Percentiles rank a stretch among this genome's conserved stretches.
Evolutionary conservation across 2,329 filamentous ascomycete species (phyloP).

Genomic region (Chaetomiaceae sp.): DNA sequence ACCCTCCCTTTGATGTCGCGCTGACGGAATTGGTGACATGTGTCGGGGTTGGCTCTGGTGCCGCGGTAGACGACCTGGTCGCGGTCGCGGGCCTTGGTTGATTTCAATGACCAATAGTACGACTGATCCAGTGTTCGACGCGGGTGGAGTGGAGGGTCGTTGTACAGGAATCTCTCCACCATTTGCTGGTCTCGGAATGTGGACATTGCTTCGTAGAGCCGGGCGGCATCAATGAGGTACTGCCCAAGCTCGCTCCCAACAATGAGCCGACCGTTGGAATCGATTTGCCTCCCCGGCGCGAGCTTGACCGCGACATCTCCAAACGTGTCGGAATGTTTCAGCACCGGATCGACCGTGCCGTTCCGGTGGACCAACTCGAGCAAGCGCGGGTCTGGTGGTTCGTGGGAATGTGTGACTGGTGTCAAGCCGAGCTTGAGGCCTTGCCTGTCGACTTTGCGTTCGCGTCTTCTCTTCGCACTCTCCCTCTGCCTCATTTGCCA

Average conservation of each 20-base stretch:
- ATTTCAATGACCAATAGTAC: conserved; percentile 27
- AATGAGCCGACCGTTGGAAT: neutral
- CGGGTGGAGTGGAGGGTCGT: conserved; percentile 33
- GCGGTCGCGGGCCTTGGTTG: conserved; percentile 33
- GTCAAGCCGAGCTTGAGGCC: neutral
- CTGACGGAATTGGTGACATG: conserved; percentile 1
- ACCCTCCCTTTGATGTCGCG: no score
- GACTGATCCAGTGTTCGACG: conserved; percentile 41
- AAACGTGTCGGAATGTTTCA: neutral
- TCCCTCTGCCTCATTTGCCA: neutral
- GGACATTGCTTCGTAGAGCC: conserved; percentile 31
- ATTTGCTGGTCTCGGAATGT: conserved; percentile 32
- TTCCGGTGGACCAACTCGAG: neutral
- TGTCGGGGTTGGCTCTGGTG: conserved; percentile 4
- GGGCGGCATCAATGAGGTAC: conserved; percentile 30
- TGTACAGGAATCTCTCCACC: conserved; percentile 29
- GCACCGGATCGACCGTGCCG: no score
- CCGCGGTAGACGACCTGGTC: conserved; percentile 36
- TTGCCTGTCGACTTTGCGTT: neutral
- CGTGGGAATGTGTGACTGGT: neutral
- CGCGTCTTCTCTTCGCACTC: neutral
- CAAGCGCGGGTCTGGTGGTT: neutral
- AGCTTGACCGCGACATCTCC: neutral
- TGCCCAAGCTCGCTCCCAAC: conserved; percentile 21
- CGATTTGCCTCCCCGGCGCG: neutral